Base-by-base conservation (phyloP, 768 basidiomycete genomes). In the Kwoniella botswanensis region DNA sequence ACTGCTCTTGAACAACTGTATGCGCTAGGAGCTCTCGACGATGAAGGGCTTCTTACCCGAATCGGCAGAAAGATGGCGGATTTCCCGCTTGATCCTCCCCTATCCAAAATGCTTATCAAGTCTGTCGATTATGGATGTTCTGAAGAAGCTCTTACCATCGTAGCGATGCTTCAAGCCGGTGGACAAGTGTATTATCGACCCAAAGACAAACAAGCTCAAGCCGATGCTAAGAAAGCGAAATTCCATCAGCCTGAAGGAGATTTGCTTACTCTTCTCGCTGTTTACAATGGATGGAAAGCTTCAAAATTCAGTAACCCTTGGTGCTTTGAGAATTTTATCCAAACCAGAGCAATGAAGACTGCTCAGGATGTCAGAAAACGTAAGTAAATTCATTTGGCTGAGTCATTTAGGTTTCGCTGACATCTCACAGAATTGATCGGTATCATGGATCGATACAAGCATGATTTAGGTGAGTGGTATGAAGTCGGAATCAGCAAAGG, bases 381-480 rank as follows among this genome's bases (percentile, higher is more conserved):
- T 78, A 46, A 72, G 79, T 72, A 1, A 15, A 1, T 22, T n/a
- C 1, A 52, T 26, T 18, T 35, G 57, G 35, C 35, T 35, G 6
- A 0, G 0, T 43, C 24, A 44, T 21, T 44, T 22, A 10, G 12
- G 9, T 24, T 7, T 35, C 0, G 55, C 74, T 77, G 68, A 73
- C 42, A 22, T 59, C 15, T 29, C 15, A 17, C 60, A 80, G 79
- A 99, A 85, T 85, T 99, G 65, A 86, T 98, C 53, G 97, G 97
- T 71, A 98, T 99, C 82, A 98, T 99, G 97, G 97, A 99, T 83
- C 88, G 97, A 89, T 98, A 98, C 84, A 98, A 98, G 82, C 97
- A 98, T 82, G 97, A 98, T 76, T 92, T 99, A 70, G 73, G 73
- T 74, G 52, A 43, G 68, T 61, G 43, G 35, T 6, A 35, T 7